Evolutionary conservation across 495 filamentous ascomycete genomes (phyloP).

Genomic region (Rostrohypoxylon terebratum): DNA sequence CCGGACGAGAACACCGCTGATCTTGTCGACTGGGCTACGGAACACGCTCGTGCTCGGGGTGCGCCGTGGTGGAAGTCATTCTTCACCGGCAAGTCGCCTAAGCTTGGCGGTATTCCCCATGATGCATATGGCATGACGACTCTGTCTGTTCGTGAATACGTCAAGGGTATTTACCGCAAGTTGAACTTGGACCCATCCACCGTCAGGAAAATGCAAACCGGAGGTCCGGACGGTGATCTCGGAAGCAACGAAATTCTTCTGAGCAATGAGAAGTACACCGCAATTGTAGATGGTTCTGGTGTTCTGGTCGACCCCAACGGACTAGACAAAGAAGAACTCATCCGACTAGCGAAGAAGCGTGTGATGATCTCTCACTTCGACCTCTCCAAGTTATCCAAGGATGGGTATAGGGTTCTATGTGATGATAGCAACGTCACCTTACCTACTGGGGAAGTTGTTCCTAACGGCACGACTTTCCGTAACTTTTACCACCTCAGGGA

Average conservation of each 20-base stretch:
- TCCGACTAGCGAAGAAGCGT: constrained; percentile 85
- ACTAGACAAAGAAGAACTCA: constrained; percentile 83
- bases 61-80: constrained; percentile 99
- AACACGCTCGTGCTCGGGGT: constrained; percentile 87
- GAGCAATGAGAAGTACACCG: constrained; percentile 91
- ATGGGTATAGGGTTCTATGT: constrained; percentile 92
- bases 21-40: constrained; percentile 96
- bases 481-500: constrained; percentile 95
- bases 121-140: constrained; percentile 98
- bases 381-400: constrained; percentile 81
- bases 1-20: constrained; percentile 99
- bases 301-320: constrained; percentile 94
- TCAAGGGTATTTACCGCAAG: constrained; percentile 97
- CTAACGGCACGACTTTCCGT: constrained; percentile 94
- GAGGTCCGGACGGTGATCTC: constrained; percentile 95
- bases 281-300: constrained; percentile 94
- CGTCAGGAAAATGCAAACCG: constrained; percentile 94
- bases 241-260: constrained; percentile 98
- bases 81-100: constrained; percentile 98
- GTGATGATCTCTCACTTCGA: constrained; percentile 93
- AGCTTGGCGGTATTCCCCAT: constrained; percentile 95
- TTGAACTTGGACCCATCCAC: constrained; percentile 83
- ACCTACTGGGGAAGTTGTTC: constrained; percentile 84
- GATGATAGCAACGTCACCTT: constrained; percentile 89
- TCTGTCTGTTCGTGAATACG: constrained; percentile 92